phyloP scores from a whole-genome alignment of 1,284 basidiomycete species.

The Vanrija sp. region DNA sequence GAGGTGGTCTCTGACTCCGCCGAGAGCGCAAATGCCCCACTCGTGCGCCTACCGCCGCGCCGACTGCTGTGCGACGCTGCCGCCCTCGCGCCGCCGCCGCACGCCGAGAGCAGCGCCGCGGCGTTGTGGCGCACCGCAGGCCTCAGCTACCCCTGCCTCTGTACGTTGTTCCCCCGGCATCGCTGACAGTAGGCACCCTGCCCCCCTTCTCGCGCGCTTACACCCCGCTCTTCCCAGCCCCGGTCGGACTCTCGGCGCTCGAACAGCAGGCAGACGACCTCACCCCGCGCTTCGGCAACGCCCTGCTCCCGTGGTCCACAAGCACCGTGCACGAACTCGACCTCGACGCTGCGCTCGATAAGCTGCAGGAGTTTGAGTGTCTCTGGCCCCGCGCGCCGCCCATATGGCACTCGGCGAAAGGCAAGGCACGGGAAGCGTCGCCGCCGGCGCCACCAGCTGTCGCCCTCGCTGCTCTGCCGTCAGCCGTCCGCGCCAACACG shows the following conservation, averaged over 20 bases:
- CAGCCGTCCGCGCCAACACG: background rate
- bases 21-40: background rate
- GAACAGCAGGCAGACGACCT: background rate
- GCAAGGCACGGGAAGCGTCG: background rate
- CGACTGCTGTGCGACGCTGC: conserved; percentile 5
- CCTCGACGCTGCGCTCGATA: background rate
- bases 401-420: background rate
- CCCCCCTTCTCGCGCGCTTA: background rate
- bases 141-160: conserved; percentile 24
- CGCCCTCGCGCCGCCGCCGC: background rate
- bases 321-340: background rate
- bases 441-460: background rate
- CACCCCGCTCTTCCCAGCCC: background rate
- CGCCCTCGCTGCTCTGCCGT: background rate
- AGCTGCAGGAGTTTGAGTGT: background rate
- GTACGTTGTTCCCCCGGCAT: conserved; percentile 13
- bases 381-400: background rate
- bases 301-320: conserved; percentile 1
- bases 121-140: conserved; percentile 31
- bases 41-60: background rate
- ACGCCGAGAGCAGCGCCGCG: background rate
- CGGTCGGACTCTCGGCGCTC: background rate
- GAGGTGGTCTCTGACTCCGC: conserved; percentile 21
- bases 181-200: conserved; percentile 9
- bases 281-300: background rate